Percentiles rank a stretch among this genome's conserved stretches.
Conservation (phyloP, 169 alveolate genomes). For the Plasmodium inui region DNA sequence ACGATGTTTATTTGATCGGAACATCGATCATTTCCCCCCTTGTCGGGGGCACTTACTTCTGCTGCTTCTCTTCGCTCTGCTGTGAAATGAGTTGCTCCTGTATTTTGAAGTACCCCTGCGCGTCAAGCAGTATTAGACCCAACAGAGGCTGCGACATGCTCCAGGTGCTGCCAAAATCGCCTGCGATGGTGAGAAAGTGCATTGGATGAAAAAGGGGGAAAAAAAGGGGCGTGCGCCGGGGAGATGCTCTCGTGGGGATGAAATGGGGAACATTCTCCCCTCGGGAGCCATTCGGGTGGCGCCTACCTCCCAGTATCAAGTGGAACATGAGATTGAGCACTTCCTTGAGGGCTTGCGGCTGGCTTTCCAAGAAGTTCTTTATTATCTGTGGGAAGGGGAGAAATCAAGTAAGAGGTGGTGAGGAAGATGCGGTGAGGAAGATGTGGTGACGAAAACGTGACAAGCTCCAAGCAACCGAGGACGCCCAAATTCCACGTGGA, state of each 20-base stretch:
- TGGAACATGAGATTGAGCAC: conserved; percentile 88
- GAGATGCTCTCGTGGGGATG: neutral
- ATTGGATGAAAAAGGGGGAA: neutral
- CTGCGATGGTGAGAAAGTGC: conserved; percentile 67
- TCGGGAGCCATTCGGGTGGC: neutral
- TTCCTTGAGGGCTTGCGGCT: conserved; percentile 86
- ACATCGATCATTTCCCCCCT: neutral
- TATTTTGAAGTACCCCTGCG: conserved; percentile 84
- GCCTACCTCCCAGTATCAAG: conserved; percentile 86
- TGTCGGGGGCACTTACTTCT: conserved; percentile 75
- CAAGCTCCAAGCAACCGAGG: neutral
- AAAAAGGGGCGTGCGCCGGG: neutral
- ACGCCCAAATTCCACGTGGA: neutral
- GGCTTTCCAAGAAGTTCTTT: conserved; percentile 84
- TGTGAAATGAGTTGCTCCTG: conserved; percentile 84
- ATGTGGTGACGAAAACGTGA: no score
- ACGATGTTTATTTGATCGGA: neutral
- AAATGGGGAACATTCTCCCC: neutral
- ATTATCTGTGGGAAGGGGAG: conserved; percentile 77
- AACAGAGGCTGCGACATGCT: conserved; percentile 92
- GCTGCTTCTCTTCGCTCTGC: conserved; percentile 86
- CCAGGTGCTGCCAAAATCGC: conserved; percentile 92
- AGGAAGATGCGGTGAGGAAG: neutral
- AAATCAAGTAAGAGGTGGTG: neutral
- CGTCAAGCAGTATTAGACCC: conserved; percentile 90